phyloP scores from a whole-genome alignment of 139 green algal genomes.

The Pseudopediastrum boryanum region DNA sequence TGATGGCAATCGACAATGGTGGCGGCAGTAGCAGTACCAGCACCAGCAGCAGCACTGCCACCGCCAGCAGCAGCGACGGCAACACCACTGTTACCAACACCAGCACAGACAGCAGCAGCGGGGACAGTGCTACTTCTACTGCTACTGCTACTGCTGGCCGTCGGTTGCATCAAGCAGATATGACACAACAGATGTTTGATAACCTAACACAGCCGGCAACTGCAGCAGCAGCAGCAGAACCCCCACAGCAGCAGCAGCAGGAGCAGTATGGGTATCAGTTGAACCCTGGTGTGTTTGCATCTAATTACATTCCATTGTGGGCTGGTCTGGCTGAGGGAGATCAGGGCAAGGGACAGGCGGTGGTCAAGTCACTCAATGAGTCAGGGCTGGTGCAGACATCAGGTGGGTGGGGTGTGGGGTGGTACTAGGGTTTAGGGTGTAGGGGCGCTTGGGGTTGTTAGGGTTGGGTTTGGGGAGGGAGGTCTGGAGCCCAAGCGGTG shows the following conservation, averaged over 20 bases:
- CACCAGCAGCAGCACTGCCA: not conserved
- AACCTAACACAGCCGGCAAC: too few relatives aligned
- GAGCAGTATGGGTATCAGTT: slow-evolving; percentile 10
- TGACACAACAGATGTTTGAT: too few relatives aligned
- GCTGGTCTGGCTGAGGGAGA: slow-evolving; percentile 32
- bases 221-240: slow-evolving; percentile 22
- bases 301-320: slow-evolving; percentile 90
- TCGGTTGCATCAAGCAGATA: too few relatives aligned
- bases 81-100: not conserved
- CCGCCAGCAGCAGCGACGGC: not conserved
- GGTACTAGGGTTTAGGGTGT: too few relatives aligned
- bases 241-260: not conserved
- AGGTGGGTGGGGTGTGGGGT: slow-evolving; percentile 10
- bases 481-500: slow-evolving; percentile 9
- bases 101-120: not conserved
- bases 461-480: slow-evolving; percentile 43
- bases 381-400: slow-evolving; percentile 50
- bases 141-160: too few relatives aligned
- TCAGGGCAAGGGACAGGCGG: not conserved
- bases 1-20: not conserved
- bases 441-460: too few relatives aligned
- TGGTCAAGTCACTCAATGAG: slow-evolving; percentile 27
- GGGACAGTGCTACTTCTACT: not conserved
- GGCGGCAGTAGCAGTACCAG: not conserved
- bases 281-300: slow-evolving; percentile 58